phyloP scores from a whole-genome alignment of 495 filamentous ascomycete species.

The Penicillium daleae region DNA sequence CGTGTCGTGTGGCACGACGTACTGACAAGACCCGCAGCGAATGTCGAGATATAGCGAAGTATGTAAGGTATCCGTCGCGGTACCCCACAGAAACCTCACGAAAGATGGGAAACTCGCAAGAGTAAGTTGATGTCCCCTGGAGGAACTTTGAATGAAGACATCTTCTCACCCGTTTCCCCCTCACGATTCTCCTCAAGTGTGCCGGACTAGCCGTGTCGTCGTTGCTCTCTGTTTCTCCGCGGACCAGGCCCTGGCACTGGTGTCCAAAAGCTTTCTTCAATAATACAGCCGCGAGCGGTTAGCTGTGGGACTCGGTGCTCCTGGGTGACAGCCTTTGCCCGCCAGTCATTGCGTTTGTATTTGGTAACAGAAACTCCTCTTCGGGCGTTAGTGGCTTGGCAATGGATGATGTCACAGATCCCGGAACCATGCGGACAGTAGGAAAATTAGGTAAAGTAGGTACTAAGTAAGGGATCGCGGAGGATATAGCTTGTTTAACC shows the following conservation, averaged over 20 bases:
- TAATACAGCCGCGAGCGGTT: neutral
- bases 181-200: neutral
- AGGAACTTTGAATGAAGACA: neutral
- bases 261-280: neutral
- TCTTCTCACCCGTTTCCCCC: neutral
- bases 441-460: neutral
- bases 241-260: slow-evolving; percentile 3
- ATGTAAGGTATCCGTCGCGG: neutral
- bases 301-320: neutral
- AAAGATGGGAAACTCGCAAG: neutral
- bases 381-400: slow-evolving; percentile 33
- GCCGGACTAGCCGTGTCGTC: slow-evolving; percentile 1
- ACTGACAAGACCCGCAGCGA: neutral
- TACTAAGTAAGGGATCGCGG: neutral
- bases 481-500: neutral
- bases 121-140: neutral
- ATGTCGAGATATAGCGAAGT: neutral
- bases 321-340: slow-evolving; percentile 9
- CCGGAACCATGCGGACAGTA: slow-evolving; percentile 4
- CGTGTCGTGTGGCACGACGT: neutral
- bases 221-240: slow-evolving; percentile 17
- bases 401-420: slow-evolving; percentile 21
- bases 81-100: neutral
- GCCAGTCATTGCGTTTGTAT: slow-evolving; percentile 43
- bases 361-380: slow-evolving; percentile 47